phyloP scores from a whole-genome alignment of 257 asterid genomes.

The Anisodus tanguticus region DNA sequence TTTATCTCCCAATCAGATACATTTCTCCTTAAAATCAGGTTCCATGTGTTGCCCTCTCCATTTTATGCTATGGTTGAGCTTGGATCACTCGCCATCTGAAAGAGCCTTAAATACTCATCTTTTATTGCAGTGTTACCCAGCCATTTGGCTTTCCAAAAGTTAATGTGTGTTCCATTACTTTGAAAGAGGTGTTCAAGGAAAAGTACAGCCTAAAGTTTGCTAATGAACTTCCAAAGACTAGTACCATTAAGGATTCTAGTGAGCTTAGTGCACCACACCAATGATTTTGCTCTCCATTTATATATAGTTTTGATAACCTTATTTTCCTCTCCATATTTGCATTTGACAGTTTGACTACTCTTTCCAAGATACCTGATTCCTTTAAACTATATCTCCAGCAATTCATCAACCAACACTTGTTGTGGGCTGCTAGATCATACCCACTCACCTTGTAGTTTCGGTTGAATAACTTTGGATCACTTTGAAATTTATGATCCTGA shows the following conservation, averaged over 20 bases:
- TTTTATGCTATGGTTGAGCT: neutral
- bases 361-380: neutral
- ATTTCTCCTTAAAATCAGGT: neutral
- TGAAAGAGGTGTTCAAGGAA: slow-evolving; percentile 12
- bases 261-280: neutral
- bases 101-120: neutral
- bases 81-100: neutral
- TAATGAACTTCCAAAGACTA: neutral
- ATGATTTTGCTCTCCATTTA: neutral
- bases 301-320: no score
- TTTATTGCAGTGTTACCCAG: neutral
- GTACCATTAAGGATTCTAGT: neutral
- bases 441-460: neutral
- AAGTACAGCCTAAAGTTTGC: neutral
- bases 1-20: neutral
- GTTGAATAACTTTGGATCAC: slow-evolving; percentile 14
- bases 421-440: neutral
- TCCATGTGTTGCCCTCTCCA: neutral
- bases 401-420: neutral
- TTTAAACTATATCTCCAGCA: neutral
- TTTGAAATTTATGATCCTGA: neutral
- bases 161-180: neutral
- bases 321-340: neutral
- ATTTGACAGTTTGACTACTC: slow-evolving; percentile 5
- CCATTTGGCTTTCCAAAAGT: neutral